Base-by-base conservation (phyloP, 2,329 filamentous ascomycete genomes). In the Arachnopeziza araneosa region DNA sequence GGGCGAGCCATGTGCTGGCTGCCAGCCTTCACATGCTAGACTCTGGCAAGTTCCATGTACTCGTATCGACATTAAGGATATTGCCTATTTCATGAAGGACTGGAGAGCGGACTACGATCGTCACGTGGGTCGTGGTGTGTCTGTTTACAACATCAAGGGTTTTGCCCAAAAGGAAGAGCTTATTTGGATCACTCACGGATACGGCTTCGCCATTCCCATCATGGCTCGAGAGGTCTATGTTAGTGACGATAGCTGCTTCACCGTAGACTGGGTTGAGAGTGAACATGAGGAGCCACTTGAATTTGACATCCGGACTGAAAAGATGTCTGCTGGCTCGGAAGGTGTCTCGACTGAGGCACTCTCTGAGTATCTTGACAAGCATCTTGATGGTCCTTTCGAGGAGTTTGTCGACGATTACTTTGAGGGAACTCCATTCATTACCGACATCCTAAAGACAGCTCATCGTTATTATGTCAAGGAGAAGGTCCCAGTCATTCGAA, bases 41-140 rank as follows among this genome's bases (percentile, higher is more conserved):
- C 82, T 98, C 56, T 98, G 93, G 93, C 93, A 97, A 77, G 93
- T 98, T 52, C 93, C 93, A 63, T 98, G 93, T 81, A 98, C 93
- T 50, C 90, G 93, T 63, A 96, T 97, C 71, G 93, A 97, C 75
- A 98, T 98, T 81, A 97, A 96, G 83, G 93, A 98, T 71, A 96
- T 98, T 70, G 90, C 87, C 51, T 96, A 96, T 76, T 98, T 98
- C 80, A 95, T 97, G 90, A 97, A 97, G 81, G 93, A 97, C 76
- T 98, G 93, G 93, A 96, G 93, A 78, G 93, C 92, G 52, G 93
- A 98, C 75, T 96, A 95, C 70, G 92, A 96, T 77, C 88, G 92
- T 68, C 93, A 97, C 73, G 84, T 95, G 68, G 89, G 85, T 64
- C 85, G 90, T 60, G 91, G 90, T 58, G 91, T 97, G 73, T 96